Evolutionary conservation across 139 green algal genomes (phyloP), one percentile per base, ranked within the genome.

Genomic region (Chlorella sp.): DNA sequence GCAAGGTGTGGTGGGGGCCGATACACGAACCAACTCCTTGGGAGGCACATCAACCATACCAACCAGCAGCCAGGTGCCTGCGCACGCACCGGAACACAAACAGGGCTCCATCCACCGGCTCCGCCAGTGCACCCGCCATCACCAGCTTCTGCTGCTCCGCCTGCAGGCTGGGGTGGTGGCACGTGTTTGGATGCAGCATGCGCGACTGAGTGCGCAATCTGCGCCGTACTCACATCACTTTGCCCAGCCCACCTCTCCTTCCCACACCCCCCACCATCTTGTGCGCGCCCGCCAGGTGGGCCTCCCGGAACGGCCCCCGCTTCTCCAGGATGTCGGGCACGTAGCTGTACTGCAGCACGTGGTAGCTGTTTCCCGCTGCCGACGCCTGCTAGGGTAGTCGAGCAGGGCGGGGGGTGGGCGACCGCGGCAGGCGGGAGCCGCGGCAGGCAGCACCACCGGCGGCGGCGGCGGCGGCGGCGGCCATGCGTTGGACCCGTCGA

Each of bases 241-340:
- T n/a, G n/a, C n/a, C n/a, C n/a, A n/a, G n/a, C n/a, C n/a, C n/a
- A n/a, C n/a, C n/a, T n/a, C n/a, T n/a, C n/a, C n/a, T n/a, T n/a
- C n/a, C 68, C 18, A 23, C 38, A n/a, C 32, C 4, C 1, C 71
- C 82, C 32, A 92, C 88, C 90, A 94, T 84, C 56, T 92, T 83
- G 68, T 92, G 88, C 18, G 91, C 92, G 28, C 83, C 90, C 0
- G 87, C 87, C 15, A 97, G 75, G 81, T 97, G 94, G 0, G 80
- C 85, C 21, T 91, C 93, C n/a, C 94, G 78, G 82, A 89, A 93
- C 1, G 94, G 94, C 1, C 88, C 92, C 1, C 94, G 85, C 88
- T 94, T 96, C 74, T 96, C 91, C 21, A 96, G 57, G 32, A 97
- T 97, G 67, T 97, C 93, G 9, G 92, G 83, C 0, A 96, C 90